Percentiles rank a stretch among this genome's conserved stretches.
phyloP scores from a whole-genome alignment of 768 basidiomycete species.

The Candolleomyces aberdarensis region DNA sequence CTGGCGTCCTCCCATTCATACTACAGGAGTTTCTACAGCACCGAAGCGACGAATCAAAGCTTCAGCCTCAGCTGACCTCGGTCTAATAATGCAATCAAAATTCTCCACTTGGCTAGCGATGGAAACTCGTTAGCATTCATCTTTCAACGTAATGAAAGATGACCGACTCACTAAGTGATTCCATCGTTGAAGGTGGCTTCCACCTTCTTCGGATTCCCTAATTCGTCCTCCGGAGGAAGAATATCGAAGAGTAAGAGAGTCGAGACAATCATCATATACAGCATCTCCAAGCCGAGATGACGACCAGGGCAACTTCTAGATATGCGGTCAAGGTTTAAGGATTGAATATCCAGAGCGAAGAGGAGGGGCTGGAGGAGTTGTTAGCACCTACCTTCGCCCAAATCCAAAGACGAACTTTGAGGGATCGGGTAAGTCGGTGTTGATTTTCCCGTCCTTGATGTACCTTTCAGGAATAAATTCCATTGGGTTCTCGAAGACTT shows the following conservation, averaged over 20 bases:
- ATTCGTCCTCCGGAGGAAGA: slow-evolving; percentile 14
- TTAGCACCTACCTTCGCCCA: background rate
- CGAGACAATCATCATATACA: slow-evolving; percentile 14
- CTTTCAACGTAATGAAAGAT: no score
- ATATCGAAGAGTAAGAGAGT: slow-evolving; percentile 15
- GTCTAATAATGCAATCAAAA: no score
- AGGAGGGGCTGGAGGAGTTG: background rate
- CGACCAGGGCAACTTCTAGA: slow-evolving; percentile 18
- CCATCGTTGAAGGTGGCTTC: background rate
- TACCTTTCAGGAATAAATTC: slow-evolving; percentile 10
- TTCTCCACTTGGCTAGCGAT: no score
- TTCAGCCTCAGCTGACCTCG: no score
- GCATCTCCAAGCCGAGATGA: slow-evolving; percentile 13
- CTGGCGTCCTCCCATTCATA: no score
- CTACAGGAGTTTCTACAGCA: no score
- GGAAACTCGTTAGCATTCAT: no score
- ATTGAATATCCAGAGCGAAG: background rate
- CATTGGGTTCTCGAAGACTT: slow-evolving; percentile 7
- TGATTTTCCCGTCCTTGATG: slow-evolving; percentile 5
- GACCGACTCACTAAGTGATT: no score
- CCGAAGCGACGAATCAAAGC: no score
- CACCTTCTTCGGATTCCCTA: slow-evolving; percentile 12
- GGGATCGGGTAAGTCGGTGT: slow-evolving; percentile 18
- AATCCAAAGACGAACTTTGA: slow-evolving; percentile 24
- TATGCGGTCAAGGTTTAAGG: background rate